These are phyloP conservation scores for Amylostereum areolatum DNA, from an alignment of 1,284 basidiomycete genomes.

Conservation along the genomic window DNA sequence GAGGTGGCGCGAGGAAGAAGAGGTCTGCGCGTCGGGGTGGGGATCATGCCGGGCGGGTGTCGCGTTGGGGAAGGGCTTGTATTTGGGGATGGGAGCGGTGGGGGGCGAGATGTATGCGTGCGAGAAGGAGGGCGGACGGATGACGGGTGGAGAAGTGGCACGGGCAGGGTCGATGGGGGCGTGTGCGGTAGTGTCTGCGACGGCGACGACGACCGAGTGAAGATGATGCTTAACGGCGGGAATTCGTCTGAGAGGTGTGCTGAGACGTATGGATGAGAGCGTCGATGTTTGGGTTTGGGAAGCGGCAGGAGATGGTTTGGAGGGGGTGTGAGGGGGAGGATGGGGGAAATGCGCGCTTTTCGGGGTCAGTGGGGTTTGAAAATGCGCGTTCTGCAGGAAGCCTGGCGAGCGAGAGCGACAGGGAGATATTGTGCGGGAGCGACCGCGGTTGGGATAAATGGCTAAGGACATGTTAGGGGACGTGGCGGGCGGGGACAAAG, in stretches of 20 bases:
- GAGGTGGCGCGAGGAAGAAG: background rate
- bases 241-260: background rate
- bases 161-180: background rate
- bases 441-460: slow-evolving; percentile 27
- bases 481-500: no score
- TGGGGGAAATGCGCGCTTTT: background rate
- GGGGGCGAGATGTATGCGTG: background rate
- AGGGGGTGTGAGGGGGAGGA: slow-evolving; percentile 4
- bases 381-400: slow-evolving; percentile 38
- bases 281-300: slow-evolving; percentile 4
- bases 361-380: slow-evolving; percentile 4
- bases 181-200: background rate
- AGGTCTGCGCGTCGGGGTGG: background rate
- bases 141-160: background rate
- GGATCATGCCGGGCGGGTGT: no score
- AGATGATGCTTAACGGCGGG: no score
- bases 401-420: slow-evolving; percentile 42
- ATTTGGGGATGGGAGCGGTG: background rate
- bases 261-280: slow-evolving; percentile 9
- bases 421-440: slow-evolving; percentile 41
- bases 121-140: background rate
- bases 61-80: background rate
- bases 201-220: background rate
- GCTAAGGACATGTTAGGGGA: slow-evolving; percentile 9
- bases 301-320: slow-evolving; percentile 5